phyloP scores from a whole-genome alignment of 371 early-diverging fungal genomes.

The Fennellomyces sp. region DNA sequence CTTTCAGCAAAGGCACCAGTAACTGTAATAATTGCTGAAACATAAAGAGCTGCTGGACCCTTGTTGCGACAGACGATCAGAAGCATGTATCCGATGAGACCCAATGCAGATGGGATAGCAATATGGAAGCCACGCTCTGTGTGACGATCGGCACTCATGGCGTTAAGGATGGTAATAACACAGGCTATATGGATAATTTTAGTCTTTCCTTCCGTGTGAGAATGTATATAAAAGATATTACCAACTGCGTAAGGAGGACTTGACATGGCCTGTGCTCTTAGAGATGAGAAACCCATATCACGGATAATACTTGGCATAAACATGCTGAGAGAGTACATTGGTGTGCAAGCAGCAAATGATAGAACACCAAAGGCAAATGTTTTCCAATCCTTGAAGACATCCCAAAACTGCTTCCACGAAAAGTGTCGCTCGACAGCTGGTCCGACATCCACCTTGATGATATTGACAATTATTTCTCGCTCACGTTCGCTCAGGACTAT shows the following conservation, averaged over 20 bases:
- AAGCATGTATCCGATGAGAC: constrained; percentile 67
- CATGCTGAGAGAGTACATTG: constrained; percentile 65
- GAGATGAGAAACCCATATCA: constrained; percentile 61
- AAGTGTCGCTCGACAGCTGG: constrained; percentile 59
- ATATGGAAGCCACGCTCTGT: constrained; percentile 68
- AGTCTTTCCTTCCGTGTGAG: background rate
- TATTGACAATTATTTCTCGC: constrained; percentile 56
- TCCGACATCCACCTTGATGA: constrained; percentile 66
- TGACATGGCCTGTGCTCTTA: constrained; percentile 53
- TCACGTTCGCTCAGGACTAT: constrained; percentile 58
- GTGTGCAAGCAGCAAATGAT: constrained; percentile 68
- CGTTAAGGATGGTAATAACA: constrained; percentile 50
- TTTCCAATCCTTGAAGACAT: constrained; percentile 59
- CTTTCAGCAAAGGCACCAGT: constrained; percentile 63
- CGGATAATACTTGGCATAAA: constrained; percentile 77
- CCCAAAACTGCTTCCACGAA: constrained; percentile 59
- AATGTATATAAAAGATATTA: background rate
- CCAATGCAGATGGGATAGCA: constrained; percentile 57
- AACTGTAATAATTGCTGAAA: constrained; percentile 54
- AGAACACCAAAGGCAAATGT: constrained; percentile 57
- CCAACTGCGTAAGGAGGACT: constrained; percentile 18
- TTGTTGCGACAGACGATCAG: constrained; percentile 40
- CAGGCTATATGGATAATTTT: constrained; percentile 32
- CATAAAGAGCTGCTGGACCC: constrained; percentile 37
- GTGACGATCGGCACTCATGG: constrained; percentile 67